phyloP scores from a whole-genome alignment of 116 monocot species.

The Trichopus zeylanicus region DNA sequence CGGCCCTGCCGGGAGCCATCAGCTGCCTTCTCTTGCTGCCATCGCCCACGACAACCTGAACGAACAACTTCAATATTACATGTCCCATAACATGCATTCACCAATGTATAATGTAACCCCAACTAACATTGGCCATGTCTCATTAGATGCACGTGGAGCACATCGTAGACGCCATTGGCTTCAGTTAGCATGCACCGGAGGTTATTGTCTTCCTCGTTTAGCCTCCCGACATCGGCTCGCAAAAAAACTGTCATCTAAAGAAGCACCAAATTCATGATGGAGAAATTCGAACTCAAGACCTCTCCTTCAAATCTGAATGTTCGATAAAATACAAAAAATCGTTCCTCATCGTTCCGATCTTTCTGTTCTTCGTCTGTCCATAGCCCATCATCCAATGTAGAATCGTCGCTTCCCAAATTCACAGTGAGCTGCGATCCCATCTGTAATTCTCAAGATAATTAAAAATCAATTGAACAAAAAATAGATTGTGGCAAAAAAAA shows the following conservation, averaged over 20 bases:
- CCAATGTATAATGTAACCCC: too few species aligned
- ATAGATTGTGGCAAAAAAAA: too few species aligned
- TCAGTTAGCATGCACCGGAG: constrained; percentile 51
- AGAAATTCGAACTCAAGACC: too few species aligned
- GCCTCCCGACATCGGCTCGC: constrained; percentile 39
- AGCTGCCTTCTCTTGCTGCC: too few species aligned
- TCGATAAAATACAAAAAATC: background rate
- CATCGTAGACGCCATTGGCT: constrained; percentile 51
- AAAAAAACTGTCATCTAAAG: constrained; percentile 43
- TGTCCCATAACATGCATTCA: too few species aligned
- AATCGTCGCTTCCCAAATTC: background rate
- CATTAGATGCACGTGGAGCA: constrained; percentile 59
- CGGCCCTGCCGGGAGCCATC: constrained; percentile 41
- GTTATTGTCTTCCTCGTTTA: constrained; percentile 71
- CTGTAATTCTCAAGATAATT: background rate
- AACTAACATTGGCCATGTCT: constrained; percentile 47
- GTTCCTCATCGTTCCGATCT: background rate
- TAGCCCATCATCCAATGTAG: background rate
- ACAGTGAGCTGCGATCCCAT: constrained; percentile 4
- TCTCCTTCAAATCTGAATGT: too few species aligned
- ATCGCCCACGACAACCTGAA: too few species aligned
- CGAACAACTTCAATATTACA: too few species aligned
- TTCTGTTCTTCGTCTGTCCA: background rate
- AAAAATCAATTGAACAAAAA: background rate
- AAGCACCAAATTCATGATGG: too few species aligned